phyloP scores from a whole-genome alignment of 768 basidiomycete species.

The Amanita molliuscula region DNA sequence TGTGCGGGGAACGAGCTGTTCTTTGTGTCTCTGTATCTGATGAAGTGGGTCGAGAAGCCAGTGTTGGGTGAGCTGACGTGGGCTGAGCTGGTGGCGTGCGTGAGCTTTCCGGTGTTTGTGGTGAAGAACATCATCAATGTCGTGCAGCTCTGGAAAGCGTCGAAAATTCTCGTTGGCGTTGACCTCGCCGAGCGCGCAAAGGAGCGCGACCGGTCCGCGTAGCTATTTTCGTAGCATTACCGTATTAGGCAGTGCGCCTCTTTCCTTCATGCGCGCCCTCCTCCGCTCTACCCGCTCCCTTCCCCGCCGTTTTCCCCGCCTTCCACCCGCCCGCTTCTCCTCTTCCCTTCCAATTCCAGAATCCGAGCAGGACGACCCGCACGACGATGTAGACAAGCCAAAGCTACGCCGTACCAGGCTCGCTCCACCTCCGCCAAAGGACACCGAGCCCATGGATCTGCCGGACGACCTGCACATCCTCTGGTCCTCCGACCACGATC shows the following conservation, averaged over 20 bases:
- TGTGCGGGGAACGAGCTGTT: conserved; percentile 95
- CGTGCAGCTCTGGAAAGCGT: conserved; percentile 98
- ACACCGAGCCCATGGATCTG: conserved; percentile 35
- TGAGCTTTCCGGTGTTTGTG: conserved; percentile 58
- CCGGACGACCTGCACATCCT: conserved; percentile 51
- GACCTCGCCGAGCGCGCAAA: conserved; percentile 80
- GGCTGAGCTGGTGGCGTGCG: conserved; percentile 58
- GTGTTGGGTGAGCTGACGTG: conserved; percentile 48
- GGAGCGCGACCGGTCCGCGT: conserved; percentile 24
- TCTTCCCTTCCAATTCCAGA: conserved; percentile 11
- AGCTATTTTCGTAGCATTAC: neutral
- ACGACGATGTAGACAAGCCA: conserved; percentile 35
- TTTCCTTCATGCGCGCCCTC: conserved; percentile 24
- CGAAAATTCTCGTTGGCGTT: conserved; percentile 88
- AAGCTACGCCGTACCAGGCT: conserved; percentile 29
- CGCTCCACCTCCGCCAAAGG: conserved; percentile 21
- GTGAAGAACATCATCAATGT: conserved; percentile 89
- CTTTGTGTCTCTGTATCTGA: conserved; percentile 90
- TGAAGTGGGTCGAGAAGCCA: conserved; percentile 72
- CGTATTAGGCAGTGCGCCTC: neutral
- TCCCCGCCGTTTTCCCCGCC: conserved; percentile 1
- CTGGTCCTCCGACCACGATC: conserved; percentile 45
- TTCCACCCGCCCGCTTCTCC: conserved; percentile 8
- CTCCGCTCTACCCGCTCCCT: conserved; percentile 17
- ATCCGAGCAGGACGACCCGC: conserved; percentile 10